Evolutionary conservation across 2,329 filamentous ascomycete species (phyloP).

Genomic region (Paecilomyces formosus): DNA sequence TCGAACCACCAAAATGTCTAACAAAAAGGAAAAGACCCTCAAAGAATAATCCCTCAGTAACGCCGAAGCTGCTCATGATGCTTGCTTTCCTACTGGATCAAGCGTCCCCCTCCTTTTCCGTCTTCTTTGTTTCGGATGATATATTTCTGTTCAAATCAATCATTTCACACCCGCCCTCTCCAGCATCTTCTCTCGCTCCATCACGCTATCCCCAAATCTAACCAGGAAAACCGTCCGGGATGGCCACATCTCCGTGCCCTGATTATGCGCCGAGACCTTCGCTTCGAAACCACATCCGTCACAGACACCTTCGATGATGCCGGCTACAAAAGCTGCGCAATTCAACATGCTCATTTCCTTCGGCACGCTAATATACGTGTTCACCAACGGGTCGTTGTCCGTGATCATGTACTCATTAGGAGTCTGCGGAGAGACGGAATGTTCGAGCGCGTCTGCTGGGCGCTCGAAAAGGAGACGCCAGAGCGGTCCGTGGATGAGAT

Average conservation of each 20-base stretch:
- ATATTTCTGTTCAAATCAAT: slow-evolving; percentile 1
- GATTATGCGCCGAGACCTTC: slow-evolving; percentile 81
- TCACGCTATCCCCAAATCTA: slow-evolving; percentile 82
- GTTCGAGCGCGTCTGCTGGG: slow-evolving; percentile 86
- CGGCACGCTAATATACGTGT: slow-evolving; percentile 86
- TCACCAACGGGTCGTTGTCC: slow-evolving; percentile 95
- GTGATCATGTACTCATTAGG: slow-evolving; percentile 98
- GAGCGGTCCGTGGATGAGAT: slow-evolving; percentile 87
- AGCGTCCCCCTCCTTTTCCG: background rate
- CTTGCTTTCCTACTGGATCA: background rate
- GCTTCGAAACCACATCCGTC: slow-evolving; percentile 87
- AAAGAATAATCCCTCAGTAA: background rate
- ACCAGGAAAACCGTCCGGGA: slow-evolving; percentile 93
- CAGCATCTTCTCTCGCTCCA: slow-evolving; percentile 82
- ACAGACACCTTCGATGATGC: slow-evolving; percentile 90
- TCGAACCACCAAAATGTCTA: background rate
- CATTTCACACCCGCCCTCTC: slow-evolving; percentile 51
- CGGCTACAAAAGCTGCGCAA: slow-evolving; percentile 90
- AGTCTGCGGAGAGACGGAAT: slow-evolving; percentile 70
- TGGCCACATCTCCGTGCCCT: slow-evolving; percentile 76
- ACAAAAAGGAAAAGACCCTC: background rate
- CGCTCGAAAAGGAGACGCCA: slow-evolving; percentile 91
- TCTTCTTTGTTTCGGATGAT: background rate
- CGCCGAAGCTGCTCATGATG: background rate
- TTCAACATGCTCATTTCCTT: slow-evolving; percentile 95